Conservation (phyloP, 1,139 yeast species). For the Geotrichum europaeum region DNA sequence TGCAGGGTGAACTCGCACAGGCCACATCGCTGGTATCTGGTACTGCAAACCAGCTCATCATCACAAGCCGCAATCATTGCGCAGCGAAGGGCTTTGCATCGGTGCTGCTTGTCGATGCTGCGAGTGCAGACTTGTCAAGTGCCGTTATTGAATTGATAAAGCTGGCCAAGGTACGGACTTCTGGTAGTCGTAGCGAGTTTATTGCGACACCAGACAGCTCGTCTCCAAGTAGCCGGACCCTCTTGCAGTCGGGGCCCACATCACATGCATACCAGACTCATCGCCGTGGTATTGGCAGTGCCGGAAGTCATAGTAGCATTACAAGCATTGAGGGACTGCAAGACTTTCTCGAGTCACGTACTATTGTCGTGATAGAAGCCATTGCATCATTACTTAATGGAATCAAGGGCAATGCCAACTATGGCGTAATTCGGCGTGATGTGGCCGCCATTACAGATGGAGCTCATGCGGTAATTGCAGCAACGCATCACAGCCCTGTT, state of each 20-base stretch:
- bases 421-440: conserved; percentile 66
- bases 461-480: conserved; percentile 82
- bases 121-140: conserved; percentile 69
- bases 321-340: conserved; percentile 54
- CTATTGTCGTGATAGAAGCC: conserved; percentile 84
- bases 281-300: not conserved
- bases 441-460: conserved; percentile 70
- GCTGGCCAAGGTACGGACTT: conserved; percentile 44
- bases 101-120: conserved; percentile 64
- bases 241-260: not conserved
- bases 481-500: conserved; percentile 43
- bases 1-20: conserved; percentile 30
- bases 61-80: conserved; percentile 74
- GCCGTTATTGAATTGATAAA: conserved; percentile 66
- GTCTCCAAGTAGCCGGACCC: not conserved
- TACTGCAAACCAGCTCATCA: conserved; percentile 70
- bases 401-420: conserved; percentile 51
- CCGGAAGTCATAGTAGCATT: conserved; percentile 44
- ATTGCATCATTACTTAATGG: conserved; percentile 67
- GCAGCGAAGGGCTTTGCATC: conserved; percentile 63
- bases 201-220: not conserved
- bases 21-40: conserved; percentile 48
- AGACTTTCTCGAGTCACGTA: conserved; percentile 85
- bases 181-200: not conserved
- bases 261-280: not conserved